A percentile compares a stretch with the other conserved stretches of the same genome.
phyloP scores from a whole-genome alignment of 208 protist species.

The Leishmania arabica region DNA sequence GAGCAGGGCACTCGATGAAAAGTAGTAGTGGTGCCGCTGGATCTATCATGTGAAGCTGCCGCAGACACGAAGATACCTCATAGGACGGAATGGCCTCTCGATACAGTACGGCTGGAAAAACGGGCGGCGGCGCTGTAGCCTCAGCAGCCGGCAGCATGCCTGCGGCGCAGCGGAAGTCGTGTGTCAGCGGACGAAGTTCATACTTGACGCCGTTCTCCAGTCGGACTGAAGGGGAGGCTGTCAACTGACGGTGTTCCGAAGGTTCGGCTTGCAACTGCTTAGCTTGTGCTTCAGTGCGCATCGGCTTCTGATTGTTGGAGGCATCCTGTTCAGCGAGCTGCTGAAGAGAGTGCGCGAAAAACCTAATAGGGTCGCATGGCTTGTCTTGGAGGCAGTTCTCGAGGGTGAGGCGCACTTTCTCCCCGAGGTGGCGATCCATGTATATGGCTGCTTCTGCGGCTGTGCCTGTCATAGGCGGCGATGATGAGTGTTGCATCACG shows the following conservation, averaged over 20 bases:
- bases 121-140: neutral
- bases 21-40: slow-evolving; percentile 38
- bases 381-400: slow-evolving; percentile 49
- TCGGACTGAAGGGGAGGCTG: neutral
- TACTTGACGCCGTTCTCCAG: neutral
- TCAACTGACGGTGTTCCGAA: neutral
- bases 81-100: slow-evolving; percentile 17
- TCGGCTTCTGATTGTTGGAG: neutral
- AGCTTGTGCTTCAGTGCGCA: neutral
- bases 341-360: slow-evolving; percentile 52
- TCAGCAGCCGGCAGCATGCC: neutral
- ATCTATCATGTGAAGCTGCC: slow-evolving; percentile 12
- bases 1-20: slow-evolving; percentile 64
- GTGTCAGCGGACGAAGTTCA: slow-evolving; percentile 9
- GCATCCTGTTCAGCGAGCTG: neutral
- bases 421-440: slow-evolving; percentile 55
- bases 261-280: neutral
- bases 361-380: slow-evolving; percentile 52
- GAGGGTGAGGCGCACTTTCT: slow-evolving; percentile 47
- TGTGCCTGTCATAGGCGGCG: slow-evolving; percentile 15
- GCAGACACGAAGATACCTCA: slow-evolving; percentile 29
- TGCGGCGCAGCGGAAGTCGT: slow-evolving; percentile 9
- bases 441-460: slow-evolving; percentile 32
- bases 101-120: slow-evolving; percentile 20
- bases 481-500: neutral